Evolutionary conservation across 2,329 filamentous ascomycete genomes (phyloP).

Genomic region (Aureobasidium lini): DNA sequence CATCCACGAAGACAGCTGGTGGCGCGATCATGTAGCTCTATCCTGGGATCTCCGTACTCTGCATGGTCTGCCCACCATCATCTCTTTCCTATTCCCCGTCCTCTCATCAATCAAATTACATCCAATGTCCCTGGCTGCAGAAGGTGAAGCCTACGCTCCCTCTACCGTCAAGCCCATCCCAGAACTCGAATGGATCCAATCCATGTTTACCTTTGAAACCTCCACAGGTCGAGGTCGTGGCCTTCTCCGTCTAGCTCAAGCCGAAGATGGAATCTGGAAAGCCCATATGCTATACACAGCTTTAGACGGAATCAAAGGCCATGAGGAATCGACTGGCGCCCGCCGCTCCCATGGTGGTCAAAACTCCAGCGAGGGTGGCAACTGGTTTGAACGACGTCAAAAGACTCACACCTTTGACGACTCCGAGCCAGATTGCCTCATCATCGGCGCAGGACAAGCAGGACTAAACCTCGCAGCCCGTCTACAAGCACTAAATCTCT

Average conservation of each 20-base stretch:
- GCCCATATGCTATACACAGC: slow-evolving; percentile 58
- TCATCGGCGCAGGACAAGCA: slow-evolving; percentile 39
- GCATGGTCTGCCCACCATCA: slow-evolving; percentile 36
- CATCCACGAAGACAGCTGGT: slow-evolving; percentile 44
- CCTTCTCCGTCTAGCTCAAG: slow-evolving; percentile 40
- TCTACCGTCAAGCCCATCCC: slow-evolving; percentile 44
- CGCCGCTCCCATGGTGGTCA: slow-evolving; percentile 50
- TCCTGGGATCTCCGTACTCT: slow-evolving; percentile 51
- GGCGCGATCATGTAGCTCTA: slow-evolving; percentile 52
- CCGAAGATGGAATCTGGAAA: slow-evolving; percentile 45
- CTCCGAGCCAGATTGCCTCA: slow-evolving; percentile 50
- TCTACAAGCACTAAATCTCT: slow-evolving; percentile 32
- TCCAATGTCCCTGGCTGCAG: slow-evolving; percentile 30
- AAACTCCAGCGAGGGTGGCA: slow-evolving; percentile 55
- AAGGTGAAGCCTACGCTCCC: slow-evolving; percentile 38
- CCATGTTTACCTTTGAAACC: slow-evolving; percentile 50
- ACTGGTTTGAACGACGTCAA: slow-evolving; percentile 39
- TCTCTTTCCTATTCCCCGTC: slow-evolving; percentile 31
- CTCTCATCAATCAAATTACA: slow-evolving; percentile 35
- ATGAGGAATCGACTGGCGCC: slow-evolving; percentile 43
- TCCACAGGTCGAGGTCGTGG: slow-evolving; percentile 50
- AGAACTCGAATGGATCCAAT: slow-evolving; percentile 48
- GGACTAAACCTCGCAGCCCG: slow-evolving; percentile 29
- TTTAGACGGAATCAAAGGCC: slow-evolving; percentile 46
- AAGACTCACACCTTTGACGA: slow-evolving; percentile 24